These are phyloP conservation scores for Sistotremastrum niveocremeum DNA, from an alignment of 768 basidiomycete species.

Conservation along the genomic window DNA sequence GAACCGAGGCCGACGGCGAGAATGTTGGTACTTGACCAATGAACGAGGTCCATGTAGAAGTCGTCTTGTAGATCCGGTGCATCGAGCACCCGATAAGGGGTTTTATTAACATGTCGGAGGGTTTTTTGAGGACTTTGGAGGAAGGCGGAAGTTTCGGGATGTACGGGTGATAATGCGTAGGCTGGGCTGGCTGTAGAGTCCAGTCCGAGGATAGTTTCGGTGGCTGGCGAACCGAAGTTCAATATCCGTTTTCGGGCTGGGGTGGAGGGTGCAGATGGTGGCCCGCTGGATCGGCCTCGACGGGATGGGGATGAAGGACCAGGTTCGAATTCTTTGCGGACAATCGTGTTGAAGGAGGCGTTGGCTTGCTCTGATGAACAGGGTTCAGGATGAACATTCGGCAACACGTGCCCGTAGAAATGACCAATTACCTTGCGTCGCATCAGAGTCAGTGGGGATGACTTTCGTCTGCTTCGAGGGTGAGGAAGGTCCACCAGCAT, in stretches of 20 bases:
- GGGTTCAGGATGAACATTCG: conserved; percentile 14
- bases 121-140: conserved; percentile 76
- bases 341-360: conserved; percentile 61
- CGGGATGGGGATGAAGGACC: conserved; percentile 53
- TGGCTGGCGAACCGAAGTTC: conserved; percentile 13
- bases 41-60: conserved; percentile 95
- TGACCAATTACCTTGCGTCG: conserved; percentile 47
- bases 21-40: conserved; percentile 93
- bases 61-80: conserved; percentile 96
- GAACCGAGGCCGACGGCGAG: conserved; percentile 85
- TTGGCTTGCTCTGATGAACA: conserved; percentile 62
- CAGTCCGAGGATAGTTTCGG: conserved; percentile 42
- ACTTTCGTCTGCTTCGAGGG: conserved; percentile 43
- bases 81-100: conserved; percentile 92
- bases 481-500: conserved; percentile 40
- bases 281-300: conserved; percentile 29
- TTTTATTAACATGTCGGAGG: conserved; percentile 78
- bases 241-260: conserved; percentile 31
- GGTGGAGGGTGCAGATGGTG: conserved; percentile 33
- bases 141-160: conserved; percentile 65
- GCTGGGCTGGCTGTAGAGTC: conserved; percentile 80
- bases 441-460: conserved; percentile 59
- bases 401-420: conserved; percentile 12
- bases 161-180: conserved; percentile 84
- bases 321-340: conserved; percentile 69